phyloP scores from a whole-genome alignment of 2,329 filamentous ascomycete genomes.

The Aspergillus hortae region DNA sequence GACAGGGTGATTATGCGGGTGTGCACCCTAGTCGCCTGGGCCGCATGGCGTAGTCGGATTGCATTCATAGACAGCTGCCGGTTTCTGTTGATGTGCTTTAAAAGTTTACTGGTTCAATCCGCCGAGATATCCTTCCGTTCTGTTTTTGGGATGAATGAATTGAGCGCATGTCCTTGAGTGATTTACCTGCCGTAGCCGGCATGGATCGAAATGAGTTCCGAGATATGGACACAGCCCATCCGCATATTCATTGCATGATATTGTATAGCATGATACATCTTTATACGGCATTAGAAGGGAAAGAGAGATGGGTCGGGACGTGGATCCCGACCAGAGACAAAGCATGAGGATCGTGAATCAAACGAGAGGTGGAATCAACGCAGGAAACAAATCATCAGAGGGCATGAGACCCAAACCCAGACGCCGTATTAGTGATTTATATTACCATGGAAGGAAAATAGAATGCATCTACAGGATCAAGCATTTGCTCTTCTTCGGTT shows the following conservation, averaged over 20 bases:
- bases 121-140: constrained; percentile 16
- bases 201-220: neutral
- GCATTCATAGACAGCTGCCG: neutral
- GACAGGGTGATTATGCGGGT: constrained; percentile 29
- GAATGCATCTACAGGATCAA: constrained; percentile 39
- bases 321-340: constrained; percentile 11
- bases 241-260: constrained; percentile 18
- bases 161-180: constrained; percentile 9
- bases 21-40: constrained; percentile 45
- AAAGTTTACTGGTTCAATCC: constrained; percentile 4
- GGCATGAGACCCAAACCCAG: constrained; percentile 23
- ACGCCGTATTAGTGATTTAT: constrained; percentile 39
- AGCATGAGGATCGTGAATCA: constrained; percentile 17
- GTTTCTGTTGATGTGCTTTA: neutral
- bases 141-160: constrained; percentile 6
- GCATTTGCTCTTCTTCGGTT: constrained; percentile 47
- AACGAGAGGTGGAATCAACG: constrained; percentile 10
- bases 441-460: constrained; percentile 28
- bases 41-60: constrained; percentile 24
- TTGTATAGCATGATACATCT: constrained; percentile 25
- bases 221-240: constrained; percentile 1
- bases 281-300: constrained; percentile 20
- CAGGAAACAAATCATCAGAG: constrained; percentile 22
- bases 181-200: neutral
- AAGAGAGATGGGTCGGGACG: constrained; percentile 9